These are phyloP conservation scores for maize (Zea mays) DNA, from an alignment of 176 grass and related monocot species.

Conservation along the genomic window Zm-B73-REFERENCE-NAM-5.0 NC_050098.1:149667001-149667500, in stretches of 20 bases:
- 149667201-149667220: too few species aligned
- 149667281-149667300: conserved; percentile 16
- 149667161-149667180: conserved; percentile 49
- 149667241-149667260: conserved; percentile 27
- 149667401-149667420: not conserved
- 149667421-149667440: not conserved
- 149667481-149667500: not conserved
- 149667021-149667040: conserved; percentile 90
- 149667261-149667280: conserved; percentile 4
- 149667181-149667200: not conserved
- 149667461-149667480: not conserved
- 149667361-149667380: conserved; percentile 26
- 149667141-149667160: conserved; percentile 34
- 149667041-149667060: conserved; percentile 96
- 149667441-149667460: not conserved
- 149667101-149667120: conserved; percentile 50
- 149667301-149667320: not conserved
- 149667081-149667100: conserved; percentile 54
- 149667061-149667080: conserved; percentile 84
- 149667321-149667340: not conserved
- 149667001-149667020: conserved; percentile 97
- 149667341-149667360: conserved; percentile 29
- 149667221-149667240: not conserved
- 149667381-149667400: conserved; percentile 18
- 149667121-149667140: conserved; percentile 37